phyloP scores from a whole-genome alignment of 345 rosid genomes.

The Corchorus olitorius region DNA sequence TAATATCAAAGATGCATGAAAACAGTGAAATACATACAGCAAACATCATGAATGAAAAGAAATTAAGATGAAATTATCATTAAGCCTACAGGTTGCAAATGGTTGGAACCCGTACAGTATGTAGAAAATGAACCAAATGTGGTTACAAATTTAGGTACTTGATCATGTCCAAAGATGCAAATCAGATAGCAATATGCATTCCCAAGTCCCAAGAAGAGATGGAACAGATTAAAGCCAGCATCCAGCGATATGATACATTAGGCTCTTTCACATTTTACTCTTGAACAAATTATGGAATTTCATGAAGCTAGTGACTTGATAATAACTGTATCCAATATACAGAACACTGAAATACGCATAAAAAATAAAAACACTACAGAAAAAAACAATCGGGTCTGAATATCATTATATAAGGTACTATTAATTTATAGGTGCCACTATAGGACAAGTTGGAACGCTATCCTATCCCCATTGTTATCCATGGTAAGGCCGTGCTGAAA shows the following conservation, averaged over 20 bases:
- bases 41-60: background rate
- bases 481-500: background rate
- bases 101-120: background rate
- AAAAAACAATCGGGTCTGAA: too few species aligned
- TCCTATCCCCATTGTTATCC: background rate
- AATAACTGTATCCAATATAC: background rate
- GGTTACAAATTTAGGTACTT: background rate
- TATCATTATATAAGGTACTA: background rate
- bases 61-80: background rate
- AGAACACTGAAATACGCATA: background rate
- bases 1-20: background rate
- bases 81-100: background rate
- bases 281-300: background rate
- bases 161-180: background rate
- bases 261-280: background rate
- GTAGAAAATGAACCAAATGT: background rate
- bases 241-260: background rate
- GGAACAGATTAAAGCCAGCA: background rate
- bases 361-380: background rate
- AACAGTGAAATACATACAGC: background rate
- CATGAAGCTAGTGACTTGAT: background rate
- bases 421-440: background rate
- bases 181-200: background rate
- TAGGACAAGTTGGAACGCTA: background rate
- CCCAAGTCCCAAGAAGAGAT: background rate